Evolutionary conservation across 768 basidiomycete genomes (phyloP), one percentile per base, ranked within the genome.

Genomic region (Auricularia cornea): DNA sequence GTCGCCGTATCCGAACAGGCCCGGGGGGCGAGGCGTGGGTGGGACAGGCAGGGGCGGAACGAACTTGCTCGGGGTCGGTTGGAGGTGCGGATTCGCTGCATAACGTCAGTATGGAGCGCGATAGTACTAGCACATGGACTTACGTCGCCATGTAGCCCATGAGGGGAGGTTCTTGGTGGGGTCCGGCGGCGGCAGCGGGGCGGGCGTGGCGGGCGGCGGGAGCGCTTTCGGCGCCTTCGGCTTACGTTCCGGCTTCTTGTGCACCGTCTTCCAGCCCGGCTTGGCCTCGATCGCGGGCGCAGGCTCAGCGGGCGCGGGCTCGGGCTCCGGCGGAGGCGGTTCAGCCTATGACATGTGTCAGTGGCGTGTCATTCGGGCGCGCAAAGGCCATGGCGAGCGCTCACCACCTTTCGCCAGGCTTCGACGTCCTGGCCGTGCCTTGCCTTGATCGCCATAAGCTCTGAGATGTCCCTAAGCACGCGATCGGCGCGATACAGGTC

Each of bases 401-500:
- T 18, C 40, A 41, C 29, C 54, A 66, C 59, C 59, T 67, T 60
- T 60, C 56, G 5, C 59, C 60, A 40, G 56, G 56, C 66, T 30
- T 65, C 67, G 26, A 66, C 68, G 59, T 66, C 68, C 10, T 66
- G 6, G 26, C 68, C 66, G 60, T 69, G 66, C 59, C 66, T 65
- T 29, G 67, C 64, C 64, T 69, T 68, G 20, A 68, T 30, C 29
- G 61, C 59, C 66, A 67, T 65, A 32, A 68, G 60, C 56, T 67
- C 66, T 10, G 67, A 64, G 54, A 68, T 68, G 35, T 67, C 66
- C 29, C 65, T 68, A 38, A 18, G 12, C 3, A 11, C 18, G 38
- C 23, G 32, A 3, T 14, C 40, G 30, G 20, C 33, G 44, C n/a
- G 30, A 32, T 4, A 31, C 40, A 60, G 54, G n/a, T 48, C 31